Percentiles rank a stretch among this genome's conserved stretches.
phyloP scores from a whole-genome alignment of 2,329 filamentous ascomycete species.

The Geoglossum cookeanum region DNA sequence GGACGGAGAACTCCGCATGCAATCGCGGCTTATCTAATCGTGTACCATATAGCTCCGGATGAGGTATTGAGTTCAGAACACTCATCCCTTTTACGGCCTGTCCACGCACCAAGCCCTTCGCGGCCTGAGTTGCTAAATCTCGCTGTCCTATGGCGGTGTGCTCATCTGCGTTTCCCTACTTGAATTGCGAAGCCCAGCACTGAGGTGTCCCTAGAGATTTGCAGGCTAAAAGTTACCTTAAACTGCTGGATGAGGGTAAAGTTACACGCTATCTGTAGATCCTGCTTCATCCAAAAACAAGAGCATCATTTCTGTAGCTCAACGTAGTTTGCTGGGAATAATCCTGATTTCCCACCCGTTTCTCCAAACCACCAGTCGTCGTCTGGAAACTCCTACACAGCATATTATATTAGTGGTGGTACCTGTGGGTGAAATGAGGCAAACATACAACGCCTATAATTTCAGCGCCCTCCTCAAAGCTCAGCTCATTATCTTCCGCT shows the following conservation, averaged over 20 bases:
- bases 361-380: slow-evolving; percentile 98
- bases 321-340: slow-evolving; percentile 37
- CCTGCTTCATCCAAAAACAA: neutral
- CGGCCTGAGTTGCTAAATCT: neutral
- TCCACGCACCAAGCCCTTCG: neutral
- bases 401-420: slow-evolving; percentile 13
- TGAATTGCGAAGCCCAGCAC: neutral
- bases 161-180: neutral
- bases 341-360: slow-evolving; percentile 57
- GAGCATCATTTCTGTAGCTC: slow-evolving; percentile 4
- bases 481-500: slow-evolving; percentile 73
- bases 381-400: slow-evolving; percentile 67
- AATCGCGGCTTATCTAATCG: neutral
- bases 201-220: neutral
- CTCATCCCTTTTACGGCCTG: too few species aligned
- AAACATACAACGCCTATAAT: slow-evolving; percentile 56
- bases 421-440: neutral
- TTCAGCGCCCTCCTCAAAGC: slow-evolving; percentile 75
- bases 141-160: neutral
- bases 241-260: neutral
- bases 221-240: neutral
- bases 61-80: too few species aligned
- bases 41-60: too few species aligned
- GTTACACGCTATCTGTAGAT: neutral
- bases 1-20: neutral